These are phyloP conservation scores for Podaxis rugospora DNA, from an alignment of 768 basidiomycete genomes.

Conservation along the genomic window DNA sequence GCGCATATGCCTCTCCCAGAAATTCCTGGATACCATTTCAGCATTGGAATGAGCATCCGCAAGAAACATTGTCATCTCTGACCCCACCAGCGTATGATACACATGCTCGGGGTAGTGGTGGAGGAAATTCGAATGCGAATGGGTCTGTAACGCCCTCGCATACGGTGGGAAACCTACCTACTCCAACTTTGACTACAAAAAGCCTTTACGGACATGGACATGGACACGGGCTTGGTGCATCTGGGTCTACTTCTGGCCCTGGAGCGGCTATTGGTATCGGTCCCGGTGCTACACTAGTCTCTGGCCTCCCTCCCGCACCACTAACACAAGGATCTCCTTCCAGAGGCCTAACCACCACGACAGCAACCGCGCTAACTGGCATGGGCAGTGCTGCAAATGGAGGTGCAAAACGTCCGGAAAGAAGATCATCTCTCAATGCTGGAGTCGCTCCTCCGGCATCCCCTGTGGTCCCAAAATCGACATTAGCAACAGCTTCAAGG, in stretches of 20 bases:
- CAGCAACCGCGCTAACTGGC: slow-evolving; percentile 2
- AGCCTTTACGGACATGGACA: background rate
- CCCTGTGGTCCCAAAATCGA: slow-evolving; percentile 32
- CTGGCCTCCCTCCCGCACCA: background rate
- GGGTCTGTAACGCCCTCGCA: slow-evolving; percentile 2
- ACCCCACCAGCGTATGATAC: slow-evolving; percentile 12
- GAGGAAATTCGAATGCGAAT: background rate
- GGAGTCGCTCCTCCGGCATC: slow-evolving; percentile 32
- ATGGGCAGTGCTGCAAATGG: background rate
- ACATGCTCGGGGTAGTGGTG: slow-evolving; percentile 8
- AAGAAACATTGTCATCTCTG: background rate
- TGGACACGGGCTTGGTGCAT: background rate
- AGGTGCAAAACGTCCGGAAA: slow-evolving; percentile 6
- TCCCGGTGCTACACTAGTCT: background rate
- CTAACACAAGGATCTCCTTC: background rate
- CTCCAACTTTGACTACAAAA: slow-evolving; percentile 1
- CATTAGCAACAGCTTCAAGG: slow-evolving; percentile 32
- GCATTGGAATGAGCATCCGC: slow-evolving; percentile 23
- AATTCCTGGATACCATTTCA: slow-evolving; percentile 42
- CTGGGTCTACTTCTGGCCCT: background rate
- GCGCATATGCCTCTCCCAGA: slow-evolving; percentile 21
- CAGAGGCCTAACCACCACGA: background rate
- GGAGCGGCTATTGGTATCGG: background rate
- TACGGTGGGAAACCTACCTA: background rate
- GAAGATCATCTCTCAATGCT: slow-evolving; percentile 37